phyloP scores from a whole-genome alignment of 106 monocot genomes.

The Xerophyta viscosa region DNA sequence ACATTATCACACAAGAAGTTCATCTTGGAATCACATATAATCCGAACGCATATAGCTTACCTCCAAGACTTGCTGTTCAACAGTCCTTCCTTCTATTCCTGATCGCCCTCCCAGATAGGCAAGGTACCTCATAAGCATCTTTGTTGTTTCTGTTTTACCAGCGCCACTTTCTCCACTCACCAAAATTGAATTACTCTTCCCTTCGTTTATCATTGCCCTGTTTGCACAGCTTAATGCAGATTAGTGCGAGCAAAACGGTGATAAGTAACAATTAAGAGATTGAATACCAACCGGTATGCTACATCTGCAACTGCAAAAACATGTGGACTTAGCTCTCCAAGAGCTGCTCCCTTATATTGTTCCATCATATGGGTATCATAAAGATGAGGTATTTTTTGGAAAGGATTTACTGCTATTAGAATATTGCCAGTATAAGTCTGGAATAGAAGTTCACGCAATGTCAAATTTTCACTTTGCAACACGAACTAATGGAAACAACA shows the following conservation, averaged over 20 bases:
- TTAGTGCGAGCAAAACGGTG: too few species aligned
- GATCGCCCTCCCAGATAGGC: conserved; percentile 74
- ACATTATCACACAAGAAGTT: too few species aligned
- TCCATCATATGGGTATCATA: conserved; percentile 60
- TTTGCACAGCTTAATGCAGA: not conserved
- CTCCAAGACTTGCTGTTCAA: conserved; percentile 94
- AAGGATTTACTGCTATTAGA: conserved; percentile 70
- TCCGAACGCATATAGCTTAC: conserved; percentile 24
- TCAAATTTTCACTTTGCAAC: not conserved
- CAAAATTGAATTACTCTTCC: conserved; percentile 64
- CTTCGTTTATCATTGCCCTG: conserved; percentile 78
- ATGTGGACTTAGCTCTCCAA: conserved; percentile 70
- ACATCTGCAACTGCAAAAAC: conserved; percentile 77
- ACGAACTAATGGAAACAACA: not conserved
- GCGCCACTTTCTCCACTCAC: conserved; percentile 86
- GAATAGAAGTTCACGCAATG: not conserved
- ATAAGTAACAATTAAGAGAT: too few species aligned
- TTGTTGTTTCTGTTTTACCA: conserved; percentile 76
- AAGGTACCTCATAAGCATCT: conserved; percentile 88
- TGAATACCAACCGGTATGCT: conserved; percentile 59
- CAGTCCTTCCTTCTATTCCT: conserved; percentile 60
- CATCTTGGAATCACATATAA: too few species aligned
- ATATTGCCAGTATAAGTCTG: conserved; percentile 78
- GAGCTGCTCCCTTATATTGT: conserved; percentile 59
- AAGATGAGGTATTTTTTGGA: conserved; percentile 64